Evolutionary conservation across 345 rosid genomes (phyloP).

Genomic region (Lenwebbia sp.): DNA sequence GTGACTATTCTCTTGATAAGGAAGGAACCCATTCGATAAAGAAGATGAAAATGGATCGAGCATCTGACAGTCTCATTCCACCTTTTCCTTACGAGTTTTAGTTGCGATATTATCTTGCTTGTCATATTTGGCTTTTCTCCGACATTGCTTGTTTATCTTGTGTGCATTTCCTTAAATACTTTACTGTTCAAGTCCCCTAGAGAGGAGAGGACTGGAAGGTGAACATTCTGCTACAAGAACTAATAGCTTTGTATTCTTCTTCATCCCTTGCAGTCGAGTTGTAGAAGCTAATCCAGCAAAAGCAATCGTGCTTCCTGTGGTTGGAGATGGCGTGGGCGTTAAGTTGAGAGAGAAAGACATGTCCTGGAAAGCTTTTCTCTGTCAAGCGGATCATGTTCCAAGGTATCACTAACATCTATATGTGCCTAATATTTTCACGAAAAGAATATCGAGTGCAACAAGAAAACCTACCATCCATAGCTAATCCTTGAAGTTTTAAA

Average conservation of each 20-base stretch:
- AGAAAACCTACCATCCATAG: not conserved
- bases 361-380: conserved; percentile 60
- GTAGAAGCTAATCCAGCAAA: conserved; percentile 63
- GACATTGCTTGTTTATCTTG: not conserved
- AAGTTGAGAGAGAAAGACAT: conserved; percentile 59
- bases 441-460: not conserved
- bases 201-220: not conserved
- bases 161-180: not conserved
- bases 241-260: not conserved
- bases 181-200: not conserved
- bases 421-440: not conserved
- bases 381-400: conserved; percentile 15
- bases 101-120: not conserved
- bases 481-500: not conserved
- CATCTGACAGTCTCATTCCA: not conserved
- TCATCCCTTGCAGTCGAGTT: conserved; percentile 49
- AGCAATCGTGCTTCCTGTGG: conserved; percentile 61
- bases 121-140: not conserved
- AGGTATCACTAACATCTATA: conserved; percentile 25
- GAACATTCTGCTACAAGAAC: not conserved
- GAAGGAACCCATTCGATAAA: not conserved
- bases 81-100: not conserved
- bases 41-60: not conserved
- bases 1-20: not conserved
- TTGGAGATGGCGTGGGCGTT: conserved; percentile 33